phyloP scores from a whole-genome alignment of 768 basidiomycete species.

The Leccinum subgranulosum region DNA sequence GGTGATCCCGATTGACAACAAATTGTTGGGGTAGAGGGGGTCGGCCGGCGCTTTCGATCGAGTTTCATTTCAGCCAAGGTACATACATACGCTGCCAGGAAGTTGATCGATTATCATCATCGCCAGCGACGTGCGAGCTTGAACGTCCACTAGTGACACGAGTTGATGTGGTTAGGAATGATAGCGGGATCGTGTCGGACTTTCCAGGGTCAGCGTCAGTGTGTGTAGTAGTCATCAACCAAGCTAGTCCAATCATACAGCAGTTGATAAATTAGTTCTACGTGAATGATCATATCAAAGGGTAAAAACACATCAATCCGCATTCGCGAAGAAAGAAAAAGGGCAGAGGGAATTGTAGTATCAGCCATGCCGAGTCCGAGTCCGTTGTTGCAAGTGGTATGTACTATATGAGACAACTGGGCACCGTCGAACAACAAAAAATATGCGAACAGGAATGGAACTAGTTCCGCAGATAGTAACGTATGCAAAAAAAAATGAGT shows the following conservation, averaged over 20 bases:
- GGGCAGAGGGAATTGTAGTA: neutral
- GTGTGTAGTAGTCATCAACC: no score
- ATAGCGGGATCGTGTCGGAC: neutral
- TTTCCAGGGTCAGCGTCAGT: neutral
- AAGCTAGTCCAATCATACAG: neutral
- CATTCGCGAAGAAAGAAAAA: neutral
- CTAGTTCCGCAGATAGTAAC: slow-evolving; percentile 18
- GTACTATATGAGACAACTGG: neutral
- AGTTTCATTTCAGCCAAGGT: neutral
- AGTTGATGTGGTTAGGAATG: neutral
- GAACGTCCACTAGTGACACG: neutral
- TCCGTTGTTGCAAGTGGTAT: slow-evolving; percentile 11
- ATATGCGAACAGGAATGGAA: neutral
- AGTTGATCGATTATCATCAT: no score
- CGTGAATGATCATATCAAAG: slow-evolving; percentile 7
- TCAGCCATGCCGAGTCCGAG: slow-evolving; percentile 11
- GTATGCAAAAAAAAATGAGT: slow-evolving; percentile 16
- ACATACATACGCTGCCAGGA: neutral
- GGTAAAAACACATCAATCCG: neutral
- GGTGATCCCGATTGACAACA: neutral
- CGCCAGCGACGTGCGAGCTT: neutral
- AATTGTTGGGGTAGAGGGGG: neutral
- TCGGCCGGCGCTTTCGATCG: neutral
- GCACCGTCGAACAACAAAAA: neutral
- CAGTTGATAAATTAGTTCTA: slow-evolving; percentile 21